A percentile compares a stretch with the other conserved stretches of the same genome.
Evolutionary conservation across 495 filamentous ascomycete genomes (phyloP).

Genomic region (Articulospora tetracladia): DNA sequence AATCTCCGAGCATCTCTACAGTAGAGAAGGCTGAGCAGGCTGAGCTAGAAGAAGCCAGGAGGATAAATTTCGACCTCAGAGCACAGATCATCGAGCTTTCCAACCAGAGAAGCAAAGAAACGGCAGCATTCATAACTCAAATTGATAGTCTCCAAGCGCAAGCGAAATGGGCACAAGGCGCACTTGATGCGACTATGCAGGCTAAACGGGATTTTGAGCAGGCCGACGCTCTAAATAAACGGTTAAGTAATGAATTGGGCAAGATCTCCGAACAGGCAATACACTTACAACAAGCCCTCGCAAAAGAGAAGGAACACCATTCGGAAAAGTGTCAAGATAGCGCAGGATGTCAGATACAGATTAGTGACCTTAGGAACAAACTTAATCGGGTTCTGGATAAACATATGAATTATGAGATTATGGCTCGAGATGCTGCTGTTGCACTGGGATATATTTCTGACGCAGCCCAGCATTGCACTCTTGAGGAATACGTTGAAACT

Average conservation of each 20-base stretch:
- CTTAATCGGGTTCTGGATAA: not conserved
- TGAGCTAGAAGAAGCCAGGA: not conserved
- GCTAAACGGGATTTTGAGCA: not conserved
- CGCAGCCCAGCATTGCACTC: slow-evolving; percentile 1
- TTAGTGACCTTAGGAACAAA: not conserved
- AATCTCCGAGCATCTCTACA: not conserved
- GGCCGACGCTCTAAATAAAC: not conserved
- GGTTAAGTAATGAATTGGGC: not conserved
- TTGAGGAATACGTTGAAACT: not conserved
- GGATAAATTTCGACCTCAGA: not conserved
- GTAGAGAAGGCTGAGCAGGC: no score
- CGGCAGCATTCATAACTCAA: not conserved
- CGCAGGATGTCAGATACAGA: slow-evolving; percentile 2
- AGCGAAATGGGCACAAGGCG: not conserved
- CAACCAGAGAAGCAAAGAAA: not conserved
- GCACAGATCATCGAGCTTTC: not conserved
- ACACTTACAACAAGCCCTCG: slow-evolving; percentile 7
- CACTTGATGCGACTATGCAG: not conserved
- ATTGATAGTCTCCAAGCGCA: slow-evolving; percentile 6
- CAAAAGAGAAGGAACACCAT: not conserved
- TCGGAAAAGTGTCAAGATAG: slow-evolving; percentile 3
- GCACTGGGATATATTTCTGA: not conserved
- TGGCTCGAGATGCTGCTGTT: slow-evolving; percentile 2
- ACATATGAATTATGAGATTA: slow-evolving; percentile 2
- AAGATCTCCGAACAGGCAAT: not conserved